Base-by-base conservation (phyloP, 371 early-diverging fungal species). In the Apophysomyces trapeziformis region DNA sequence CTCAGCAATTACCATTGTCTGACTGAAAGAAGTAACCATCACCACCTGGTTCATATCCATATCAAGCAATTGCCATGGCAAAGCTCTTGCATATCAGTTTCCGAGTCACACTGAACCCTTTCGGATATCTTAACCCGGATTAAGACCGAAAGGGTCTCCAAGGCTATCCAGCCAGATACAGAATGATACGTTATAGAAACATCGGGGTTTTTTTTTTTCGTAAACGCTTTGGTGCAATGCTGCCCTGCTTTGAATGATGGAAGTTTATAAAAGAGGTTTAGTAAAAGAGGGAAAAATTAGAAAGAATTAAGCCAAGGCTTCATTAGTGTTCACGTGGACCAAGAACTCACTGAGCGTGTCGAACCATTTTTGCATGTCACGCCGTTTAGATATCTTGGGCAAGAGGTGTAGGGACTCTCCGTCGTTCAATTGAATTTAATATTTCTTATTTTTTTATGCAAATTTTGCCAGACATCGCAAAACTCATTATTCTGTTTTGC, bases 321-420 rank as follows among this genome's bases (percentile, higher is more conserved):
- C 32, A 26, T 26, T 26, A 26, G 32, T 41, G 5, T 50, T 50
- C 54, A 50, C 54, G 54, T 50, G 54, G 21, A n/a, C 32, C 3
- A 26, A 9, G 21, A 18, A 50, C 21, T 47, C 47, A 47, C 18
- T 13, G 13, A 41, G 41, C 41, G 9, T 21, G 21, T 50, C 54
- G 54, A 50, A 50, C 54, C 18, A 50, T 50, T 50, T 50, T 50
- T 50, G 54, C 21, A 26, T 50, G 5, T 50, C 54, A 50, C 54
- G 21, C 54, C 8, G 13, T 18, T 45, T 18, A 45, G 32, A 2
- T 26, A 26, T 26, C 32, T 26, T 26, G 1, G 32, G 3, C 2
- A 26, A 26, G 32, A 26, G 32, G 32, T 26, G 32, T 45, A 45
- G 46, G 7, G 13, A 18, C 0, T n/a, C 16, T 13, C 43, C 16